A percentile compares a stretch with the other conserved stretches of the same genome.
Conservation (phyloP, 495 filamentous ascomycete genomes). For the Monascus purpureus region DNA sequence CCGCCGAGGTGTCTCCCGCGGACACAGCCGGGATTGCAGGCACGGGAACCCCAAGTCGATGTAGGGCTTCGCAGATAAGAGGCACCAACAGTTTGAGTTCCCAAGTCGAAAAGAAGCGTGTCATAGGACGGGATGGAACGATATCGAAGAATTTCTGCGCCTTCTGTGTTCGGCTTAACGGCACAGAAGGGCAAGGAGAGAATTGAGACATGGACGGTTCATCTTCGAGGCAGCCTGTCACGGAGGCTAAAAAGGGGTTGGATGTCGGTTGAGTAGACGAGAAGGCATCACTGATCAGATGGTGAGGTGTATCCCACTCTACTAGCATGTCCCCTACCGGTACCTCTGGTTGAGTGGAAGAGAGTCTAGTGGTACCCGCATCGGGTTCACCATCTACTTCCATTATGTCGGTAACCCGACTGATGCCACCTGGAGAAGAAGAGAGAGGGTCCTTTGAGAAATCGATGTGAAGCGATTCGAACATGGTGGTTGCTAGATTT, state of each 20-base stretch:
- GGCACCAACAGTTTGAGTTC: conserved; percentile 65
- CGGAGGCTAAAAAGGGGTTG: conserved; percentile 16
- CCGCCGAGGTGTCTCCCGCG: conserved; percentile 37
- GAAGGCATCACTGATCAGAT: conserved; percentile 32
- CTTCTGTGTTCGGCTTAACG: conserved; percentile 69
- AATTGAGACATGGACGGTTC: conserved; percentile 93
- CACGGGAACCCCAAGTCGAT: conserved; percentile 67
- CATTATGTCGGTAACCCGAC: conserved; percentile 26
- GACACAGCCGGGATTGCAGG: conserved; percentile 30
- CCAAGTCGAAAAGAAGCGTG: conserved; percentile 81
- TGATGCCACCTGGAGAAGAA: conserved; percentile 20
- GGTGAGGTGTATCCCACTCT: conserved; percentile 56
- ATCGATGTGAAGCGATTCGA: conserved; percentile 84
- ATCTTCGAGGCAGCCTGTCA: conserved; percentile 57
- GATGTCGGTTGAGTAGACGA: conserved; percentile 35
- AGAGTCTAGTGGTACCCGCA: conserved; percentile 17
- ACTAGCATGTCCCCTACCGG: conserved; percentile 52
- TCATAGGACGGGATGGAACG: conserved; percentile 63
- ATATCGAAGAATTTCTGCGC: conserved; percentile 84
- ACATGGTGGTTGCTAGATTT: conserved; percentile 78
- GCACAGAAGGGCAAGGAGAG: conserved; percentile 64
- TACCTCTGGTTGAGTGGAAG: conserved; percentile 72
- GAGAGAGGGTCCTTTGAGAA: conserved; percentile 55
- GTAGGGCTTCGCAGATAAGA: conserved; percentile 65
- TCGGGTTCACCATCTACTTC: conserved; percentile 36